phyloP scores from a whole-genome alignment of 148 eudicot genomes.

The Fagopyrum tataricum region DNA sequence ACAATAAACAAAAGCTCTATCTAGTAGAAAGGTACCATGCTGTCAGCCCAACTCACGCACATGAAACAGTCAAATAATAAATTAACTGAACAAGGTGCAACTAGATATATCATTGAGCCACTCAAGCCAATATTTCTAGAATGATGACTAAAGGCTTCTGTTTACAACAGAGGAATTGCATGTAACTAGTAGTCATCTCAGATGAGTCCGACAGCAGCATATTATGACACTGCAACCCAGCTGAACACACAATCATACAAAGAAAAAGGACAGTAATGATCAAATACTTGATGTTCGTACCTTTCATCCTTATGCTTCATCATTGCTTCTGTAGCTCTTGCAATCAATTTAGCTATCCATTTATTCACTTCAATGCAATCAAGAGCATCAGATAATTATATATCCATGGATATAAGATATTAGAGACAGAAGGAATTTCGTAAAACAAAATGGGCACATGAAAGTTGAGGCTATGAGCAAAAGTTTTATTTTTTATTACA shows the following conservation, averaged over 20 bases:
- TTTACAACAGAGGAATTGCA: neutral
- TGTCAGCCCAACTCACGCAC: neutral
- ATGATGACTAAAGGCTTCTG: neutral
- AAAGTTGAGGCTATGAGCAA: neutral
- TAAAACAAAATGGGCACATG: neutral
- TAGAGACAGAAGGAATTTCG: neutral
- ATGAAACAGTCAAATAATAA: neutral
- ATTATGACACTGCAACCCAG: neutral
- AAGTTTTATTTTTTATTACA: neutral
- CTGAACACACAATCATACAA: neutral
- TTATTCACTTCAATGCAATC: conserved; percentile 59
- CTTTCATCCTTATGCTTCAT: conserved; percentile 98
- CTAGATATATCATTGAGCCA: neutral
- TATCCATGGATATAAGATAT: neutral
- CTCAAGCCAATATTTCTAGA: neutral
- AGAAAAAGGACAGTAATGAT: neutral
- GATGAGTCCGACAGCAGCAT: neutral
- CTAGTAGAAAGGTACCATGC: neutral
- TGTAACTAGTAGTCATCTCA: neutral
- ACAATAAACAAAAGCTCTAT: neutral
- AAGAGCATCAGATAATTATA: neutral
- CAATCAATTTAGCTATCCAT: conserved; percentile 83
- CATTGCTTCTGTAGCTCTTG: conserved; percentile 80
- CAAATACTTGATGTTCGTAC: conserved; percentile 22
- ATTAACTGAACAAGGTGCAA: neutral